Conservation (phyloP, 352 stramenopile species). For the Globisporangium spinosum region DNA sequence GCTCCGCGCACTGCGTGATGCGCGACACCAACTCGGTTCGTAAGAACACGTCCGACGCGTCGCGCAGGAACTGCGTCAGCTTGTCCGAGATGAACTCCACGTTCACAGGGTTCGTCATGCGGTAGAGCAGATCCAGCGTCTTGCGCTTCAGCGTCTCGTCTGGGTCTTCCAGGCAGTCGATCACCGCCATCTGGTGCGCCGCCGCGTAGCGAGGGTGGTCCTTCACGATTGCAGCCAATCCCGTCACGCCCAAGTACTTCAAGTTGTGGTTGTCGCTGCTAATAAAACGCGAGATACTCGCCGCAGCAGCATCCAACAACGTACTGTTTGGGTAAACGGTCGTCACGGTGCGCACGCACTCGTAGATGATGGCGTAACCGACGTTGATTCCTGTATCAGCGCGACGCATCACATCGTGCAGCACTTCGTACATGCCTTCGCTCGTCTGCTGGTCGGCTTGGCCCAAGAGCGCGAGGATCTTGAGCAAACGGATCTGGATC, state of each 20-base stretch:
- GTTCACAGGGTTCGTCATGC: slow-evolving; percentile 99
- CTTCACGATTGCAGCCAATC: slow-evolving; percentile 98
- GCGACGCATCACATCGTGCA: slow-evolving; percentile 97
- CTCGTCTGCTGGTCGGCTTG: slow-evolving; percentile 91
- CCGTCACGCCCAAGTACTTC: slow-evolving; percentile 98
- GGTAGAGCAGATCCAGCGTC: slow-evolving; percentile 94
- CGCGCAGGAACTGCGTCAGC: slow-evolving; percentile 94
- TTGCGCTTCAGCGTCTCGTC: slow-evolving; percentile 99
- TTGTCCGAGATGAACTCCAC: slow-evolving; percentile 99
- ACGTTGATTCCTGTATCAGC: slow-evolving; percentile 99
- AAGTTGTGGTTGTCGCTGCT: slow-evolving; percentile 96
- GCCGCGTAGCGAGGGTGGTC: slow-evolving; percentile 95
- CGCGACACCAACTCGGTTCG: slow-evolving; percentile 95
- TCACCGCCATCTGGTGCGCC: slow-evolving; percentile 99
- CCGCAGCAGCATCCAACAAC: slow-evolving; percentile 93
- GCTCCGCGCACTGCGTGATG: slow-evolving; percentile 97
- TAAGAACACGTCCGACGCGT: slow-evolving; percentile 97
- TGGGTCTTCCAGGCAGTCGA: slow-evolving; percentile 99
- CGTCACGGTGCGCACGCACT: slow-evolving; percentile 98
- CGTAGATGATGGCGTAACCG: slow-evolving; percentile 99
- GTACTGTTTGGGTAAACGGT: slow-evolving; percentile 99
- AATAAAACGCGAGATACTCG: slow-evolving; percentile 94
- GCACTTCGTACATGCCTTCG: slow-evolving; percentile 99
- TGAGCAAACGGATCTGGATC: slow-evolving; percentile 98
- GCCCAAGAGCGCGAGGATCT: slow-evolving; percentile 95